These are phyloP conservation scores for Phtheirospermum japonicum DNA, from an alignment of 257 asterid species.

Conservation along the genomic window DNA sequence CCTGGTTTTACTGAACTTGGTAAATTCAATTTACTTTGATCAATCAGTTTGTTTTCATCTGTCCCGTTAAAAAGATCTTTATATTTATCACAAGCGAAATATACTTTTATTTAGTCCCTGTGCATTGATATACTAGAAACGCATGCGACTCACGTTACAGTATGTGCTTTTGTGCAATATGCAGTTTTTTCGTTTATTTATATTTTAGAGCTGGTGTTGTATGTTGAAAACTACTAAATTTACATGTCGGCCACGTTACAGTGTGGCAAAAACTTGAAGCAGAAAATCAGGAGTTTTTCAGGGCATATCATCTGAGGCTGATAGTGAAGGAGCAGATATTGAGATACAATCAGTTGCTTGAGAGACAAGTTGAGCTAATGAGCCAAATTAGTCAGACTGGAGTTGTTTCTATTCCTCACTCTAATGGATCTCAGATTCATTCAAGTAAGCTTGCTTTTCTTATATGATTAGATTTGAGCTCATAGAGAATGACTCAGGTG, in stretches of 20 bases:
- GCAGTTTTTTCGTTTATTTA: not conserved
- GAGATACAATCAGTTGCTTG: conserved; percentile 59
- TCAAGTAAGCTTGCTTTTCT: conserved; percentile 46
- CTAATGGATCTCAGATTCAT: conserved; percentile 48
- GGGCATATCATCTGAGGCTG: conserved; percentile 62
- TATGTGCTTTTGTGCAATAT: not conserved
- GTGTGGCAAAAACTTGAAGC: conserved; percentile 89
- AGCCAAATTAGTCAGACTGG: conserved; percentile 38
- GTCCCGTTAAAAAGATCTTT: not conserved
- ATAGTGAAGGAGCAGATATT: conserved; percentile 65
- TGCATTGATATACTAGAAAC: not conserved
- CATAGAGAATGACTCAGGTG: not conserved
- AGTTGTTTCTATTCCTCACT: conserved; percentile 33
- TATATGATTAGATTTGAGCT: not conserved
- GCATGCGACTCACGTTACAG: not conserved
- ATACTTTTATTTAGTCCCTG: not conserved
- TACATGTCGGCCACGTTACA: conserved; percentile 38
- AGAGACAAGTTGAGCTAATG: conserved; percentile 56
- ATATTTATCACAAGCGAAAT: not conserved
- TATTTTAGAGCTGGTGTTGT: not conserved
- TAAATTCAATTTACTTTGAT: conserved; percentile 28
- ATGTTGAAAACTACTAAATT: conserved; percentile 12
- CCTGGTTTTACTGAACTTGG: conserved; percentile 85
- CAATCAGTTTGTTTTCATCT: not conserved
- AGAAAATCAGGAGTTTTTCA: conserved; percentile 74